Evolutionary conservation across 495 filamentous ascomycete genomes (phyloP).

Genomic region (Friedmanniomyces endolithicus): DNA sequence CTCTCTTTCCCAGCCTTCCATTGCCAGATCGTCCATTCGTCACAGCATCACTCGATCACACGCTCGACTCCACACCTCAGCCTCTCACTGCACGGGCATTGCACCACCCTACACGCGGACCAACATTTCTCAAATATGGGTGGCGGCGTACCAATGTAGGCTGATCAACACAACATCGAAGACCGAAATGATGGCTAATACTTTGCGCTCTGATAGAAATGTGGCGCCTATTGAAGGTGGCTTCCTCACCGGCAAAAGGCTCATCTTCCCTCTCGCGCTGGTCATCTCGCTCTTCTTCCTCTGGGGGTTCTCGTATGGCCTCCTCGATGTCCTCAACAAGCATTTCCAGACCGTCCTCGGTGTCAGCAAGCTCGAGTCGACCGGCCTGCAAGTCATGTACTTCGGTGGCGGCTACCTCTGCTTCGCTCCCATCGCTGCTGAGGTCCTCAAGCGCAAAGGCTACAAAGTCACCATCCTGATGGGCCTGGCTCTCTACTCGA

Average conservation of each 20-base stretch:
- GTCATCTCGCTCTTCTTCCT: conserved; percentile 73
- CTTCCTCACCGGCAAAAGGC: conserved; percentile 15
- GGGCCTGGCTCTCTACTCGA: conserved; percentile 26
- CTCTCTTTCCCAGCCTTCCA: neutral
- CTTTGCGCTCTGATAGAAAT: too few species aligned
- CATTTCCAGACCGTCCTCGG: conserved; percentile 44
- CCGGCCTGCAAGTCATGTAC: conserved; percentile 38
- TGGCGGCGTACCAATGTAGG: conserved; percentile 16
- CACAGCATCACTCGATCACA: neutral
- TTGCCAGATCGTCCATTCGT: neutral
- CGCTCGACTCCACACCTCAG: neutral
- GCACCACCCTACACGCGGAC: neutral
- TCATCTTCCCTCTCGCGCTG: conserved; percentile 42
- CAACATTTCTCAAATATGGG: conserved; percentile 8
- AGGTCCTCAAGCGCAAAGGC: conserved; percentile 28
- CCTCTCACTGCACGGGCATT: neutral
- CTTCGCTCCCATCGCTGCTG: conserved; percentile 20
- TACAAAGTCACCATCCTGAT: conserved; percentile 28
- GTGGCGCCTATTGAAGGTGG: conserved; percentile 15
- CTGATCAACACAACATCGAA: too few species aligned
- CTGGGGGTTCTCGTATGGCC: conserved; percentile 77
- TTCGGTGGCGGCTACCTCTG: conserved; percentile 21
- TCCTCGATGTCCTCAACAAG: conserved; percentile 64
- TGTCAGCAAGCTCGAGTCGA: conserved; percentile 39
- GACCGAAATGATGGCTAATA: too few species aligned